Evolutionary conservation across 768 basidiomycete genomes (phyloP).

Genomic region (Lactarius evosmus): DNA sequence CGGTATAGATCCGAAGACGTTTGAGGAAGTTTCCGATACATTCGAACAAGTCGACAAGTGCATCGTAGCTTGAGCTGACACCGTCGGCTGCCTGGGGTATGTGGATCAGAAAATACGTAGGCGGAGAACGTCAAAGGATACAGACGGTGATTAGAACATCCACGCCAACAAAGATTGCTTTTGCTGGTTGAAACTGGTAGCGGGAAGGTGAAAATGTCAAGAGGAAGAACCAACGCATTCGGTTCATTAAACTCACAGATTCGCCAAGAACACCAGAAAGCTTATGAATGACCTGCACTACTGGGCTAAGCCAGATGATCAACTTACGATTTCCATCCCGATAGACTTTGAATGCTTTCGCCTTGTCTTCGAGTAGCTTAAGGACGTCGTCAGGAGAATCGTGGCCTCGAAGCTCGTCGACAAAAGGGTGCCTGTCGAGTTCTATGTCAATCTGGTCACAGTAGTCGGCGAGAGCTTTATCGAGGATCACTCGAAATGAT

Average conservation of each 20-base stretch:
- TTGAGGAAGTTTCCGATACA: conserved; percentile 7
- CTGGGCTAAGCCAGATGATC: neutral
- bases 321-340: neutral
- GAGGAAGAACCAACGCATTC: neutral
- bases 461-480: conserved; percentile 2
- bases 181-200: neutral
- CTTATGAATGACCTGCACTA: neutral
- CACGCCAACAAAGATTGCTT: conserved; percentile 1
- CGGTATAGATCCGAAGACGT: conserved; percentile 2
- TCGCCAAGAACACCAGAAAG: neutral
- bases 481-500: neutral
- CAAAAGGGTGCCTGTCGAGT: conserved; percentile 3
- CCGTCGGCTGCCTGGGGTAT: neutral
- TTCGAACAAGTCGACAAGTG: conserved; percentile 4
- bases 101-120: neutral
- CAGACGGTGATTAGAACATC: neutral
- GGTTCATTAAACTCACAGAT: neutral
- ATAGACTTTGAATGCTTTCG: neutral
- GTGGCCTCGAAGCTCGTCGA: neutral
- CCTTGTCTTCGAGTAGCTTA: neutral
- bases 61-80: neutral
- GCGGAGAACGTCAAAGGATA: neutral
- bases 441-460: neutral
- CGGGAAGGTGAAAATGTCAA: neutral
- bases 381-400: neutral